Evolutionary conservation across 1,284 basidiomycete genomes (phyloP), one percentile per base, ranked within the genome.

Genomic region (Thecaphora frezii): DNA sequence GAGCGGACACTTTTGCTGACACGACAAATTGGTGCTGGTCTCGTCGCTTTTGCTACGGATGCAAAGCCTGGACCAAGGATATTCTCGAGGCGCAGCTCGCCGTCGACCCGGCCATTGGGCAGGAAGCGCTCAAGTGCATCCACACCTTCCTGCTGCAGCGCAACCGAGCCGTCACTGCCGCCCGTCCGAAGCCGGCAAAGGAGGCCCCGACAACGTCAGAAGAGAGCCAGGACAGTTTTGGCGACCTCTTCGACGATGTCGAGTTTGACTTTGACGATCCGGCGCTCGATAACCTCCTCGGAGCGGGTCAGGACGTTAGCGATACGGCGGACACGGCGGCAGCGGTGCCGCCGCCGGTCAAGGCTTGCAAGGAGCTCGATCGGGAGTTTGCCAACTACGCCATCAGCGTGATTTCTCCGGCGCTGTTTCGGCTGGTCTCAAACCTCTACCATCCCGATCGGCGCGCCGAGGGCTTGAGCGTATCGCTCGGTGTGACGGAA

Each of bases 201-300:
- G 9, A 21, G 9, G 40, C 19, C 33, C 36, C 4, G 42, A 41
- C 25, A 7, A 14, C 10, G n/a, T 16, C 24, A 22, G 42, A 36
- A 10, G 77, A 37, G 81, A 85, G 50, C 83, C 83, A 87, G 68
- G 90, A 91, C 62, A 93, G 89, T 66, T 88, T 91, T 73, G 66
- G 61, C 3, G 89, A 92, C 58, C 81, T 84, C 25, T 81, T 77
- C 44, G 81, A 85, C 26, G 82, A 82, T 51, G 77, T 86, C 40
- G 84, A 88, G 61, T 64, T 81, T 26, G 81, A 82, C 45, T 82
- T 86, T 33, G 83, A 87, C 43, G 87, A 89, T 66, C 84, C 86
- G 2, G 82, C 83, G 22, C 75, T 89, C 5, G 76, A 83, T 14
- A 83, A 82, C 14, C 82, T 84, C 16, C 77, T 88, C 22, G 85